Conservation (phyloP, 1,284 basidiomycete species). For the Heterobasidion parviporum region DNA sequence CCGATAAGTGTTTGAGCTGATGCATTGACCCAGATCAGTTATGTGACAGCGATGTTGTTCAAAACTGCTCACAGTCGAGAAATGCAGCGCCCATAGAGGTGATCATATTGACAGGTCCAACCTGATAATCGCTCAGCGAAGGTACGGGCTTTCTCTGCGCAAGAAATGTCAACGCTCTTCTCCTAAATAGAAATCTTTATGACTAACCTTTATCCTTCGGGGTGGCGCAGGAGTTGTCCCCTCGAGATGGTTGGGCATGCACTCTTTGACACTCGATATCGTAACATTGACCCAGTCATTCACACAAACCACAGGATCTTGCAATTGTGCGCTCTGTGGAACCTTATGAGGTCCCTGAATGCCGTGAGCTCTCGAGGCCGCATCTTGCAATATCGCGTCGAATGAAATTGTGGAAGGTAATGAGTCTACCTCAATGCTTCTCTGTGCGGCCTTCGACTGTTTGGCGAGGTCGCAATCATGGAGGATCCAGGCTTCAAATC, state of each 20-base stretch:
- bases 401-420: neutral
- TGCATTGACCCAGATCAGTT: too few relatives aligned
- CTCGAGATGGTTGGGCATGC: neutral
- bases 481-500: neutral
- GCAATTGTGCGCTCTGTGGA: too few relatives aligned
- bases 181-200: neutral
- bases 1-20: neutral
- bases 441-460: neutral
- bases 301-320: too few relatives aligned
- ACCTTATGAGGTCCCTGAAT: too few relatives aligned
- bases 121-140: neutral
- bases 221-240: neutral
- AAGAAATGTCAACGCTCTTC: neutral
- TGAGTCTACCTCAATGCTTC: neutral
- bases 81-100: too few relatives aligned
- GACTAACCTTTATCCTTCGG: neutral
- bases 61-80: too few relatives aligned
- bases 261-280: too few relatives aligned
- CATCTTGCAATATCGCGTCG: too few relatives aligned
- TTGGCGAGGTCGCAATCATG: neutral
- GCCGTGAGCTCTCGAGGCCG: too few relatives aligned
- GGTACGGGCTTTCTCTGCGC: neutral
- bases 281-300: too few relatives aligned
- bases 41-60: too few relatives aligned
- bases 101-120: neutral